These are phyloP conservation scores for Arthrobotrys sinensis DNA, from an alignment of 2,329 filamentous ascomycete genomes.

Conservation along the genomic window DNA sequence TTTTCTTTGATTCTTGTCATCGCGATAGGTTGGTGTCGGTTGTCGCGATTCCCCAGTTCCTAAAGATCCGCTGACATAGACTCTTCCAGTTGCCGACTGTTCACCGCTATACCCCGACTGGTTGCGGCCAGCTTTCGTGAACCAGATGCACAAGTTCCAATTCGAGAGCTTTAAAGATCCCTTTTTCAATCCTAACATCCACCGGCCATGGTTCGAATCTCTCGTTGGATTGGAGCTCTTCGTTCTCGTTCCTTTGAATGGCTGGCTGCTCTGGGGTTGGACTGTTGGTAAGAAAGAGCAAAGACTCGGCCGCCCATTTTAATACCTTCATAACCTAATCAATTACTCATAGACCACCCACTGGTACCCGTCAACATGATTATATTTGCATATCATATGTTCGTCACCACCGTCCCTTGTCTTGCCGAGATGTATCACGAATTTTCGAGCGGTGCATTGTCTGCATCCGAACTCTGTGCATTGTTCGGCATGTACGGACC, in stretches of 20 bases:
- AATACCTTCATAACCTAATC: not conserved
- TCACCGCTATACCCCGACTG: constrained; percentile 55
- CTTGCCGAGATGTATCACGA: constrained; percentile 52
- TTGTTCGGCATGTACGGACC: constrained; percentile 56
- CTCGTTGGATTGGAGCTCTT: constrained; percentile 48
- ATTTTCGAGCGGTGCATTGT: constrained; percentile 9
- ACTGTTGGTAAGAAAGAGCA: constrained; percentile 53
- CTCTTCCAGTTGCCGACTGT: constrained; percentile 47
- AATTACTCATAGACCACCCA: constrained; percentile 38
- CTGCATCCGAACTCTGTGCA: constrained; percentile 12
- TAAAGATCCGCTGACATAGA: not conserved
- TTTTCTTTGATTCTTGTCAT: constrained; percentile 55
- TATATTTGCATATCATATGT: constrained; percentile 56
- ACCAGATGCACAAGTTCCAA: constrained; percentile 48
- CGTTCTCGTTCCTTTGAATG: constrained; percentile 52
- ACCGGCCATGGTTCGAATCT: constrained; percentile 57
- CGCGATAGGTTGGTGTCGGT: constrained; percentile 40
- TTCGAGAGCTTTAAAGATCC: constrained; percentile 57
- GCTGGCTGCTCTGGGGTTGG: constrained; percentile 54
- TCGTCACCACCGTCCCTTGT: constrained; percentile 47
- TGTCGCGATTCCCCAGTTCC: not conserved
- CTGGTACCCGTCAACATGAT: constrained; percentile 52
- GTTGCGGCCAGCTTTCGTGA: constrained; percentile 45
- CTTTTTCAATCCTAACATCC: constrained; percentile 49
- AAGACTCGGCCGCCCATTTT: not conserved